Conservation (phyloP, 2,329 filamentous ascomycete species). For the Fusarium zealandicum region DNA sequence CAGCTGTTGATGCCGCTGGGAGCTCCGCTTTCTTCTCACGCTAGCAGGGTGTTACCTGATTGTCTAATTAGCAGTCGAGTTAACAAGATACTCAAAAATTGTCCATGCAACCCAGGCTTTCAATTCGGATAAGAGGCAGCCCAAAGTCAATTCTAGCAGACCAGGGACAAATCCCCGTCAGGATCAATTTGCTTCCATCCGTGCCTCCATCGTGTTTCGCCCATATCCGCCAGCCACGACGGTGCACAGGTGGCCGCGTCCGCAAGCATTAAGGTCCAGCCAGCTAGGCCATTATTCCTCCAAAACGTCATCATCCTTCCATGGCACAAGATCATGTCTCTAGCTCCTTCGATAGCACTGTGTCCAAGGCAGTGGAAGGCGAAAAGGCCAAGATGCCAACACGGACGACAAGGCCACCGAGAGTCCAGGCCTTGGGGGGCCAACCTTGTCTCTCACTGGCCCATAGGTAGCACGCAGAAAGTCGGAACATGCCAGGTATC, state of each 20-base stretch:
- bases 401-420: conserved; percentile 2
- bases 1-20: conserved; percentile 27
- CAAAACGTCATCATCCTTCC: conserved; percentile 25
- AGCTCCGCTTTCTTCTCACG: conserved; percentile 27
- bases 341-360: conserved; percentile 5
- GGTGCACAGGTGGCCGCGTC: background rate
- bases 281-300: background rate
- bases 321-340: conserved; percentile 12
- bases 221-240: conserved; percentile 14
- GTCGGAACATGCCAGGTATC: conserved; percentile 7
- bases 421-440: conserved; percentile 4
- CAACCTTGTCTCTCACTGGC: conserved; percentile 1
- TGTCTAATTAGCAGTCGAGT: conserved; percentile 13
- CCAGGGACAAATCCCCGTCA: conserved; percentile 23
- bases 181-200: conserved; percentile 34
- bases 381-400: conserved; percentile 13
- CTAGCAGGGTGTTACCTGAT: conserved; percentile 34
- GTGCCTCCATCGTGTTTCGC: conserved; percentile 23
- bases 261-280: conserved; percentile 13
- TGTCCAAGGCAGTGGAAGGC: conserved; percentile 7
- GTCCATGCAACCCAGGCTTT: background rate
- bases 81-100: conserved; percentile 14
- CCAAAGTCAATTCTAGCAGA: conserved; percentile 31
- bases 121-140: background rate
- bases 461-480: conserved; percentile 7